phyloP scores from a whole-genome alignment of 768 basidiomycete genomes.

The Boletus barrowsii region DNA sequence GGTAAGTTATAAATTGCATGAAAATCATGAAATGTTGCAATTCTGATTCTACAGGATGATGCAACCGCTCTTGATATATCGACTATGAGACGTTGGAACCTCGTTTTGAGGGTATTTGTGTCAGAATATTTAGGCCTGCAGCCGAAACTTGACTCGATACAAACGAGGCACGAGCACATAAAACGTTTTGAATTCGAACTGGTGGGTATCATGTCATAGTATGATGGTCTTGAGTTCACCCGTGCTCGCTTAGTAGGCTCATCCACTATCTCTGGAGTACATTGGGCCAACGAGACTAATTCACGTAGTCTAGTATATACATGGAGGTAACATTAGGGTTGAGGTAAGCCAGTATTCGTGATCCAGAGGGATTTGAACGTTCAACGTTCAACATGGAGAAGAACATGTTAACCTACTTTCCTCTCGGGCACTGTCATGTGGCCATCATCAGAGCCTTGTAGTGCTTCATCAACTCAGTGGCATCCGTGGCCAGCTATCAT shows the following conservation, averaged over 20 bases:
- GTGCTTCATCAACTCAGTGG: constrained; percentile 38
- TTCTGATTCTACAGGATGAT: constrained; percentile 66
- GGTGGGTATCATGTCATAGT: constrained; percentile 33
- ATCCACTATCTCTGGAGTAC: not conserved
- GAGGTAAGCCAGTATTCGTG: not conserved
- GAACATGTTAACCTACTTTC: constrained; percentile 5
- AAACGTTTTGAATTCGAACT: constrained; percentile 45
- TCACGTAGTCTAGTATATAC: constrained; percentile 1
- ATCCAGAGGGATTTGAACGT: not conserved
- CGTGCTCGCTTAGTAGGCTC: constrained; percentile 18
- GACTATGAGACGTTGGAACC: constrained; percentile 87
- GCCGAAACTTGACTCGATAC: constrained; percentile 41
- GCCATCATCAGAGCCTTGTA: constrained; percentile 38
- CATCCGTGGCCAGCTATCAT: constrained; percentile 36
- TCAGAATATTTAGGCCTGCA: constrained; percentile 81
- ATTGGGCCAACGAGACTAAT: not conserved
- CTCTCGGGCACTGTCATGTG: constrained; percentile 11
- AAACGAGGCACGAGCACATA: constrained; percentile 22
- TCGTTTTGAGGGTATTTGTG: constrained; percentile 83
- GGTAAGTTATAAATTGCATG: constrained; percentile 41
- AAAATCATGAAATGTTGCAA: not conserved
- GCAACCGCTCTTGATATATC: constrained; percentile 79
- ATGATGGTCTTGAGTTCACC: not conserved
- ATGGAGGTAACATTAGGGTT: not conserved
- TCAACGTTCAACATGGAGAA: not conserved